phyloP scores from a whole-genome alignment of 2,329 filamentous ascomycete genomes.

The Gnomoniopsis sp. region DNA sequence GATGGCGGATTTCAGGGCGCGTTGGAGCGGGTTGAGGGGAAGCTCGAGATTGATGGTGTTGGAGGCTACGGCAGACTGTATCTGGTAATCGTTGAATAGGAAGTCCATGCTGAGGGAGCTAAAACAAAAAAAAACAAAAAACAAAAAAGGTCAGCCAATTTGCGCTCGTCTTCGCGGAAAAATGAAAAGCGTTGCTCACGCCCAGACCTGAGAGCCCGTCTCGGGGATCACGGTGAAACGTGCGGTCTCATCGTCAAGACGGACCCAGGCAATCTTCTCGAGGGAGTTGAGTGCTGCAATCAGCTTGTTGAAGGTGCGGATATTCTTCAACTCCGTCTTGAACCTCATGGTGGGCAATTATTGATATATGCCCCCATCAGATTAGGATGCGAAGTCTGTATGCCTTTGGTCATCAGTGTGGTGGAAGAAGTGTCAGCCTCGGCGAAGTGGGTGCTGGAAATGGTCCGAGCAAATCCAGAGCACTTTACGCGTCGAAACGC shows the following conservation, averaged over 20 bases:
- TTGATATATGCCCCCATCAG: neutral
- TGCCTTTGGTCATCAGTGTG: neutral
- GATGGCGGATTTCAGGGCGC: slow-evolving; percentile 85
- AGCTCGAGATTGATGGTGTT: slow-evolving; percentile 97
- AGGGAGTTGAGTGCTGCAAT: slow-evolving; percentile 61
- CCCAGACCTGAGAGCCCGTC: slow-evolving; percentile 94
- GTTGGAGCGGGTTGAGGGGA: slow-evolving; percentile 80
- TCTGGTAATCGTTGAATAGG: slow-evolving; percentile 81
- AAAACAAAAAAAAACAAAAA: slow-evolving; percentile 25
- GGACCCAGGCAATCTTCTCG: slow-evolving; percentile 86
- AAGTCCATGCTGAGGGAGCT: slow-evolving; percentile 68
- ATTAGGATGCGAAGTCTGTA: neutral
- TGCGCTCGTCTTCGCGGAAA: no score
- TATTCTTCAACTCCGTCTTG: slow-evolving; percentile 63
- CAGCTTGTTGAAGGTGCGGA: slow-evolving; percentile 64
- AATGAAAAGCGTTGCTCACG: slow-evolving; percentile 49
- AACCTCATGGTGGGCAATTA: slow-evolving; percentile 54
- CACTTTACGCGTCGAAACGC: slow-evolving; percentile 10
- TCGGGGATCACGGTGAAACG: slow-evolving; percentile 96
- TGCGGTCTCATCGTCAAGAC: slow-evolving; percentile 79
- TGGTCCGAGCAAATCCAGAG: neutral
- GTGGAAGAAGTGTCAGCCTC: neutral
- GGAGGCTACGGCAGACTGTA: slow-evolving; percentile 76
- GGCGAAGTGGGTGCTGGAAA: neutral
- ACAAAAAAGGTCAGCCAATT: neutral